phyloP scores from a whole-genome alignment of 2,329 filamentous ascomycete genomes.

The Lasiodiplodia sp. region DNA sequence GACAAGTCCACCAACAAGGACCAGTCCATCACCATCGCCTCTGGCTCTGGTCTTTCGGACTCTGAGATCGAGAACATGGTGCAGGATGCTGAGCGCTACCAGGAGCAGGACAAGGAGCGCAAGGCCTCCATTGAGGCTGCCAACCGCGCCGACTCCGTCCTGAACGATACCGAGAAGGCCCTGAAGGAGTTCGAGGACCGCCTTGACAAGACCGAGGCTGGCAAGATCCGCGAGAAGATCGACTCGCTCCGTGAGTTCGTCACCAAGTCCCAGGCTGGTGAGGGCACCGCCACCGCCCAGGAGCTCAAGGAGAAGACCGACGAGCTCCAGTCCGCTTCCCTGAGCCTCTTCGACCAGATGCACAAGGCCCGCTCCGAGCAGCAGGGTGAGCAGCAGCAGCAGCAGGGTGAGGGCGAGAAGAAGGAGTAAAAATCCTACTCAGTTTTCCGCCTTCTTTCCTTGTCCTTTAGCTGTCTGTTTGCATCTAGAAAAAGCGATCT shows the following conservation, averaged over 20 bases:
- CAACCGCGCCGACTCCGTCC: constrained; percentile 94
- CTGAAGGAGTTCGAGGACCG: constrained; percentile 96
- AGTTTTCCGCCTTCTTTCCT: constrained; percentile 7
- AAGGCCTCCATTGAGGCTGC: constrained; percentile 94
- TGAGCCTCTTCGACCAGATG: constrained; percentile 99
- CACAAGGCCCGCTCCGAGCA: constrained; percentile 86
- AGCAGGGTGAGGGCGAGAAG: constrained; percentile 31
- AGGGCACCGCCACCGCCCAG: constrained; percentile 82
- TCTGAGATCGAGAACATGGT: constrained; percentile 97
- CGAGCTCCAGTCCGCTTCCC: constrained; percentile 91
- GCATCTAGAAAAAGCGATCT: constrained; percentile 30
- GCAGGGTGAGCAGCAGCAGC: constrained; percentile 43
- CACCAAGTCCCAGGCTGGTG: constrained; percentile 91
- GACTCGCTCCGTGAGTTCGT: constrained; percentile 84
- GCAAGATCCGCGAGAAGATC: constrained; percentile 95
- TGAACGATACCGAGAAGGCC: constrained; percentile 98
- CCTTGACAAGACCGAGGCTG: constrained; percentile 95
- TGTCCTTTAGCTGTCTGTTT: constrained; percentile 10
- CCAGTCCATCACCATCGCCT: constrained; percentile 98
- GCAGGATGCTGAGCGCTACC: constrained; percentile 95
- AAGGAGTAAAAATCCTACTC: constrained; percentile 23
- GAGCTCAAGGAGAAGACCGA: constrained; percentile 99
- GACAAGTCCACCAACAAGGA: constrained; percentile 99
- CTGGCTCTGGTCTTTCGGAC: constrained; percentile 94
- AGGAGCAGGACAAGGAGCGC: constrained; percentile 93